These are phyloP conservation scores for Botrytis medusae DNA, from an alignment of 2,329 filamentous ascomycete species.

Conservation along the genomic window DNA sequence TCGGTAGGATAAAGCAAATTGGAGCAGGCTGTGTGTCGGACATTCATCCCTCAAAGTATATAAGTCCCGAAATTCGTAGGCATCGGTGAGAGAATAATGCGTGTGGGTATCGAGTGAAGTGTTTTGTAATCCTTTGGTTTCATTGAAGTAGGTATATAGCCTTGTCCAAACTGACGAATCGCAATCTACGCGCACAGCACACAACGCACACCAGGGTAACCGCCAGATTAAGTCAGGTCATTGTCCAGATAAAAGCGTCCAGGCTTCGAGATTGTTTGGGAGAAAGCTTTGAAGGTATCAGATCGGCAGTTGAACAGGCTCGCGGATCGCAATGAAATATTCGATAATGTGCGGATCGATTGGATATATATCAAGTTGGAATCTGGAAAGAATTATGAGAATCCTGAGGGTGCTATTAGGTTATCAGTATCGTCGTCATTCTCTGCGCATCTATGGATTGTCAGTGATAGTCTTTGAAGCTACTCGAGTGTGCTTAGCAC, in stretches of 20 bases:
- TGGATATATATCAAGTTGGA: not conserved
- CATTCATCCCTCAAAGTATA: not conserved
- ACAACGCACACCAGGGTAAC: not conserved
- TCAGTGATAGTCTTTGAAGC: slow-evolving; percentile 9
- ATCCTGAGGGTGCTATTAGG: not conserved
- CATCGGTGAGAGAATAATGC: not conserved
- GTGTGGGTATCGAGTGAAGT: not conserved
- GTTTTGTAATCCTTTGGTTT: not conserved
- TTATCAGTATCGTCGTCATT: not conserved
- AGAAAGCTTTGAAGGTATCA: not conserved
- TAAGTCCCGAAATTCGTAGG: not conserved
- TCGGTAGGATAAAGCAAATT: not conserved
- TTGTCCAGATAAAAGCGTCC: not conserved
- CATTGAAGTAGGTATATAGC: not conserved
- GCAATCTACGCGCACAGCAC: not conserved
- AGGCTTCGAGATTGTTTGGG: not conserved
- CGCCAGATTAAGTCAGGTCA: not conserved
- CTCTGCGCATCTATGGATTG: not conserved
- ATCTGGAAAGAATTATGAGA: not conserved
- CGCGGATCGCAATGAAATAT: not conserved
- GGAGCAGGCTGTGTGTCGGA: not conserved
- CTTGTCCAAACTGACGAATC: not conserved
- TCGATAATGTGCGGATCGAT: not conserved
- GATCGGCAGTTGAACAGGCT: not conserved
- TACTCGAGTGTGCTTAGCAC: not conserved